Conservation (phyloP, 257 asterid genomes). For the Verbascum thapsus region DNA sequence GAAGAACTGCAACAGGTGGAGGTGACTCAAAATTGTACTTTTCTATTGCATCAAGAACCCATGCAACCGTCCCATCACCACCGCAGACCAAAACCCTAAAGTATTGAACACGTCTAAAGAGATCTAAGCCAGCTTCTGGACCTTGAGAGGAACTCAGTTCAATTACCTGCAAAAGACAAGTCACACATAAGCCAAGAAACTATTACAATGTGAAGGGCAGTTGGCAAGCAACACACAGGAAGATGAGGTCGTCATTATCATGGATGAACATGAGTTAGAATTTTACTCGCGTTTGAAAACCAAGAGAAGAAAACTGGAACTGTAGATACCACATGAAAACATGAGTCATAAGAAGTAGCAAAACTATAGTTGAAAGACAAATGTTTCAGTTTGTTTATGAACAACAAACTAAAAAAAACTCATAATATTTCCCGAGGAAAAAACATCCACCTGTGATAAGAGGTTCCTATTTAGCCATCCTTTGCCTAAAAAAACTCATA, state of each 20-base stretch:
- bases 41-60: slow-evolving; percentile 89
- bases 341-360: background rate
- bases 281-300: background rate
- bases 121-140: slow-evolving; percentile 77
- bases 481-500: too few species aligned
- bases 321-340: background rate
- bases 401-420: too few species aligned
- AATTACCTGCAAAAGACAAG: slow-evolving; percentile 52
- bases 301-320: background rate
- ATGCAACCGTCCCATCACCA: slow-evolving; percentile 91
- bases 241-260: background rate
- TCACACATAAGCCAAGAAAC: slow-evolving; percentile 26
- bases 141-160: slow-evolving; percentile 78
- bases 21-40: slow-evolving; percentile 70
- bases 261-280: background rate
- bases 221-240: background rate
- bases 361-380: too few species aligned
- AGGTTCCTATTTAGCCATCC: too few species aligned
- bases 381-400: too few species aligned
- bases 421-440: too few species aligned
- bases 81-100: slow-evolving; percentile 87
- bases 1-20: slow-evolving; percentile 88
- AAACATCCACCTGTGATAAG: too few species aligned
- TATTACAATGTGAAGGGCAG: background rate
- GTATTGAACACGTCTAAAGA: slow-evolving; percentile 61